Conservation (phyloP, 2,329 filamentous ascomycete genomes). For the Cladosporium sp. region DNA sequence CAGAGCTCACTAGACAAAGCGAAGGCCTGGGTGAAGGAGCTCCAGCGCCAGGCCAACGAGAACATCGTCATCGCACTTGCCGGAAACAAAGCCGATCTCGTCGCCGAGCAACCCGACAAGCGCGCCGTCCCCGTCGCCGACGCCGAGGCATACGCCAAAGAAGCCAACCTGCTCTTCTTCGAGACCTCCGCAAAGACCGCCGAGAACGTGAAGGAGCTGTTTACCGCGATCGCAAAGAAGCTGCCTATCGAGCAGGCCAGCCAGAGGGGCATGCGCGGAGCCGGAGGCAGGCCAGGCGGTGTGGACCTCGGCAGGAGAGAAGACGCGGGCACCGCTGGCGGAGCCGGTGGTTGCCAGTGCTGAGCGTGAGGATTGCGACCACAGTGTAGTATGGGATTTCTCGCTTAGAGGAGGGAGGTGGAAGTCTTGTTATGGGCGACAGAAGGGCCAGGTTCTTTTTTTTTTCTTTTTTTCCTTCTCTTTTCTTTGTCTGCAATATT, state of each 20-base stretch:
- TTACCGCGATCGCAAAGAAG: slow-evolving; percentile 97
- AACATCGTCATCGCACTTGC: slow-evolving; percentile 99
- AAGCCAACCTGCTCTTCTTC: slow-evolving; percentile 94
- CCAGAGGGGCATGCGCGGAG: slow-evolving; percentile 71
- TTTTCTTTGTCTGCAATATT: slow-evolving; percentile 12
- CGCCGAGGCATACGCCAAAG: slow-evolving; percentile 89
- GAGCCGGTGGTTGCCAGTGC: slow-evolving; percentile 60
- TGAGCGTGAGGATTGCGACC: slow-evolving; percentile 33
- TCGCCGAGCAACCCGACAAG: slow-evolving; percentile 92
- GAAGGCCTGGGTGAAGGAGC: slow-evolving; percentile 98
- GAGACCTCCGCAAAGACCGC: slow-evolving; percentile 98
- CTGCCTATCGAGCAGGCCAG: slow-evolving; percentile 92
- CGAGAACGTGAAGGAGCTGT: slow-evolving; percentile 92
- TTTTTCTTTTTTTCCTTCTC: no score
- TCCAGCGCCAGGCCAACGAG: slow-evolving; percentile 97
- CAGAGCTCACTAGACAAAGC: slow-evolving; percentile 97
- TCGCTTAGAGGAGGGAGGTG: neutral
- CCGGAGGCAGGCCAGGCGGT: slow-evolving; percentile 56
- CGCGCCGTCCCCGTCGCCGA: slow-evolving; percentile 84
- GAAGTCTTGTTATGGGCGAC: slow-evolving; percentile 1
- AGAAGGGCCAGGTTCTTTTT: slow-evolving; percentile 4
- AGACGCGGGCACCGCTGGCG: slow-evolving; percentile 55
- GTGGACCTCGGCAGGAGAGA: slow-evolving; percentile 64
- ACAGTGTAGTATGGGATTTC: neutral
- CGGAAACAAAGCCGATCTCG: slow-evolving; percentile 96